phyloP scores from a whole-genome alignment of 306 rosid species.

The Amphicarpaea edgeworthii region DNA sequence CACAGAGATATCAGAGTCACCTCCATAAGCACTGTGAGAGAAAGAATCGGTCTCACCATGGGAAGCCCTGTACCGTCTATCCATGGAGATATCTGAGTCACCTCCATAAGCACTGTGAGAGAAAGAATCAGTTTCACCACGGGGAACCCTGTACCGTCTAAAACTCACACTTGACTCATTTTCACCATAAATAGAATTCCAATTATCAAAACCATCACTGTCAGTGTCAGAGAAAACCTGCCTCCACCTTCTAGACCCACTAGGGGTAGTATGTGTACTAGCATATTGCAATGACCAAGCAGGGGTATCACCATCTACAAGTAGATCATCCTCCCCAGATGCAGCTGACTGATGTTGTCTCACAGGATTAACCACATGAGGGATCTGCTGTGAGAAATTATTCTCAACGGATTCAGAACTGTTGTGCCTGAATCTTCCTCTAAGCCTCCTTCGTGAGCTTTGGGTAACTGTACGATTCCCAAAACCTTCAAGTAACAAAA shows the following conservation, averaged over 20 bases:
- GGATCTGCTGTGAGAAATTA: slow-evolving; percentile 59
- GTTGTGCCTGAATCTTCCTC: slow-evolving; percentile 69
- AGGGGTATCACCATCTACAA: slow-evolving; percentile 57
- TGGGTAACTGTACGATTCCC: slow-evolving; percentile 50
- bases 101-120: slow-evolving; percentile 82
- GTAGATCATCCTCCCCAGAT: slow-evolving; percentile 62
- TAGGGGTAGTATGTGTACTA: slow-evolving; percentile 73
- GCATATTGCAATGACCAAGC: slow-evolving; percentile 57
- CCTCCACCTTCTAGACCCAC: slow-evolving; percentile 78
- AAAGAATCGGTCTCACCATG: slow-evolving; percentile 72
- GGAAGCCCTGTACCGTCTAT: slow-evolving; percentile 58
- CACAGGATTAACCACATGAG: slow-evolving; percentile 54
- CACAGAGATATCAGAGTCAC: slow-evolving; percentile 59
- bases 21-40: slow-evolving; percentile 80
- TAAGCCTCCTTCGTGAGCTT: slow-evolving; percentile 51
- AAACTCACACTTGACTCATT: slow-evolving; percentile 77
- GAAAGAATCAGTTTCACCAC: slow-evolving; percentile 71
- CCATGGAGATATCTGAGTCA: slow-evolving; percentile 59
- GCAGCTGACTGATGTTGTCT: slow-evolving; percentile 59
- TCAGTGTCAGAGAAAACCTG: slow-evolving; percentile 76
- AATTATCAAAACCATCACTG: slow-evolving; percentile 80
- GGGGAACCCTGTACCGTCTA: slow-evolving; percentile 59
- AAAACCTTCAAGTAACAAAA: slow-evolving; percentile 79
- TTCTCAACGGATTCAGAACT: slow-evolving; percentile 75
- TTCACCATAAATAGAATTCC: slow-evolving; percentile 70